Conservation (phyloP, 768 basidiomycete genomes). For the Rhizopogon vesiculosus region DNA sequence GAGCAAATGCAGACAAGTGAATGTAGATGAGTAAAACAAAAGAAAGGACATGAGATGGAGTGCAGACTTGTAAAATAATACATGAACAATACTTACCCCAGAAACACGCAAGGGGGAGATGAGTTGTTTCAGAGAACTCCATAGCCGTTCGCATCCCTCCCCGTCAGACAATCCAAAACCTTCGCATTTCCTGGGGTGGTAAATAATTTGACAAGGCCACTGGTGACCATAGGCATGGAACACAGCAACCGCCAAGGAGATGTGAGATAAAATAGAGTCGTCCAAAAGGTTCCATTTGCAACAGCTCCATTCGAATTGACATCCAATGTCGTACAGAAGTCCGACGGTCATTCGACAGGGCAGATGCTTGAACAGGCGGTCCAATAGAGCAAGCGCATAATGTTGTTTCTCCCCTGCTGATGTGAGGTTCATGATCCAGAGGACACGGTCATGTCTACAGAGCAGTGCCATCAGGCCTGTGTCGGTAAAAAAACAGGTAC, state of each 20-base stretch:
- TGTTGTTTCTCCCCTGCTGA: conserved; percentile 13
- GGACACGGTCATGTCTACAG: conserved; percentile 13
- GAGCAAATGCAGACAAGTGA: conserved; percentile 5
- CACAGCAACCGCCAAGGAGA: conserved; percentile 23
- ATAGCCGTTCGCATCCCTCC: too few species aligned
- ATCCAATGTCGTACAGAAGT: conserved; percentile 2
- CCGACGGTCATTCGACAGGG: too few species aligned
- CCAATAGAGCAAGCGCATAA: conserved; percentile 13
- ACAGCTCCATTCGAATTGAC: conserved; percentile 3
- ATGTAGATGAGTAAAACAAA: background rate
- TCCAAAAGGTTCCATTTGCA: conserved; percentile 4
- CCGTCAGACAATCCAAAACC: too few species aligned
- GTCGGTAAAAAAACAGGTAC: conserved; percentile 11
- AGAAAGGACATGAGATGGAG: too few species aligned
- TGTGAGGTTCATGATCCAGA: conserved; percentile 14
- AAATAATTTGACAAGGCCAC: too few species aligned
- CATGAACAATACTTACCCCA: too few species aligned
- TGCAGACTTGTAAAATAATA: too few species aligned
- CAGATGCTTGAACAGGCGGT: background rate
- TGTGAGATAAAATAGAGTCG: background rate
- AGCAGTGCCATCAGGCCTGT: conserved; percentile 13
- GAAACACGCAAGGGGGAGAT: too few species aligned
- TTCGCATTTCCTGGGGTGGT: too few species aligned
- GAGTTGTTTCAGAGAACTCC: too few species aligned
- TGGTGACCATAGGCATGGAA: too few species aligned